Base-by-base conservation (phyloP, 2,329 filamentous ascomycete species). In the Exophiala sideris region DNA sequence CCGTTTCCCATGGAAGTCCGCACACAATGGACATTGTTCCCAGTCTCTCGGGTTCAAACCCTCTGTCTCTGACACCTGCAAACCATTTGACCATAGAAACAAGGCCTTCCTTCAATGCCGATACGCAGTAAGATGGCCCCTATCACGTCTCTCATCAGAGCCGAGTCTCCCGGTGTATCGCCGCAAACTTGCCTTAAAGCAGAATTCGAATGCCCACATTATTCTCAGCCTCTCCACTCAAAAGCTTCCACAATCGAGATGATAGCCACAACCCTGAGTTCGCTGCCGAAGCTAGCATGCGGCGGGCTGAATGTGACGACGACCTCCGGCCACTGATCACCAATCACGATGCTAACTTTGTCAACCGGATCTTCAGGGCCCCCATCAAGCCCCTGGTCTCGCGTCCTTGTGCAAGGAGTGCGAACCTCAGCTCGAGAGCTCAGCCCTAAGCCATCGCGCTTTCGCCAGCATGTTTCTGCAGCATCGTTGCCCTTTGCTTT, bases 381-480 rank as follows among this genome's bases (percentile, higher is more conserved):
- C 56, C 56, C 45, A 46, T 41, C 40, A 44, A 16, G 39, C 46
- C 52, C 56, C 46, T 49, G 49, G 47, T 40, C 12, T 18, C 20
- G 41, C 8, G 41, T 44, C 5, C 14, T 44, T 35, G 18, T 38
- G 24, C 45, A 47, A 29, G 41, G 45, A 36, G 38, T 16, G 48
- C 53, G 50, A 57, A 46, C 58, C 52, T 60, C 58, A 58, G 58
- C 58, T 54, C 41, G 20, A 18, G 14, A 34, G 45, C 53, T 59
- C 57, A 59, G 53, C 56, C 48, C 47, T 52, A 47, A 41, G 47
- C 39, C 42, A 24, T 39, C 24, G 3, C 24, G 24, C 24, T 29
- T 36, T 47, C 56, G 40, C 45, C 45, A 51, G 44, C 45, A 51
- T 47, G 50, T 24, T 40, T 29, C 47, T 44, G 36, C 39, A 40